phyloP scores from a whole-genome alignment of 1,284 basidiomycete genomes.

The Ceratobasidium sp. region DNA sequence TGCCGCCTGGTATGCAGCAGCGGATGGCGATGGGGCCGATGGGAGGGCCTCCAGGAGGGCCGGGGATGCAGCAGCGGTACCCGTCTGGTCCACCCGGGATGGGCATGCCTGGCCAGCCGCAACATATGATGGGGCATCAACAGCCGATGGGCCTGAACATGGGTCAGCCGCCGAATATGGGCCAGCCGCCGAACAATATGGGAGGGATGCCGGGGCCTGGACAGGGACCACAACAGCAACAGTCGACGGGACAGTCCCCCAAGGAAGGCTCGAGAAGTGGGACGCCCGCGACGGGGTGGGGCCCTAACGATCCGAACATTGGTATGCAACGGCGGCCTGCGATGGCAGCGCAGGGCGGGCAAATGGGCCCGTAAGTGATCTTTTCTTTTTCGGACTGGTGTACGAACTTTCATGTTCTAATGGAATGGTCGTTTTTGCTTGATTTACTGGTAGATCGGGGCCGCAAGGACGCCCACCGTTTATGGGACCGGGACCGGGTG shows the following conservation, averaged over 20 bases:
- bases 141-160: conserved; percentile 5
- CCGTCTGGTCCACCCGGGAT: conserved; percentile 16
- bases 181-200: conserved; percentile 21
- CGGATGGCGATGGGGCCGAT: not conserved
- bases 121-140: not conserved
- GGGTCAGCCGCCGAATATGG: conserved; percentile 2
- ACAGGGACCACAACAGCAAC: not conserved
- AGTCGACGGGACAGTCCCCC: conserved; percentile 22
- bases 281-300: conserved; percentile 21
- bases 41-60: not conserved
- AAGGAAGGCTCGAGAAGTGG: conserved; percentile 18
- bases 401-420: conserved; percentile 13
- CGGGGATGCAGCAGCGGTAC: conserved; percentile 1
- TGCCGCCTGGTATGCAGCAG: conserved; percentile 9
- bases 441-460: conserved; percentile 21
- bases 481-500: conserved; percentile 14
- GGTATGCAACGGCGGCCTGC: conserved; percentile 22
- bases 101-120: not conserved
- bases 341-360: conserved; percentile 28
- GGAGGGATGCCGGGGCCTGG: conserved; percentile 1
- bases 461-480: conserved; percentile 25
- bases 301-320: not conserved
- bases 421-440: conserved; percentile 16
- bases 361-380: conserved; percentile 40
- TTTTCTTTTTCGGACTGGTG: conserved; percentile 13